Evolutionary conservation across 805 yeast genomes (phyloP), one percentile per base, ranked within the genome.

Genomic region (Debaryomyces castellii): DNA sequence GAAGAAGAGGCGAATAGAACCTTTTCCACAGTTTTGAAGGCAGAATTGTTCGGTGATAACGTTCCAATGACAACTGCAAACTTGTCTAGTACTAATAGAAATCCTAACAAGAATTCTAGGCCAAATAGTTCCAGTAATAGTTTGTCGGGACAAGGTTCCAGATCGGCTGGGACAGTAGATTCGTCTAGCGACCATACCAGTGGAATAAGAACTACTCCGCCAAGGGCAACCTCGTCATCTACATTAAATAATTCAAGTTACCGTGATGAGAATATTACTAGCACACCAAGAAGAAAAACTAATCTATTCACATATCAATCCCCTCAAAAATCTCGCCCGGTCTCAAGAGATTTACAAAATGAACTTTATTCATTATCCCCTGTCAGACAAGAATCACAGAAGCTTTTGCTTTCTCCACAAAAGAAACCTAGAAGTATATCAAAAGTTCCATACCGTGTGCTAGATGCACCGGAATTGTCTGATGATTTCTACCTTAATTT

Each of bases 401-500:
- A 81, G 54, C 66, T 91, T 21, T 71, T 94, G 37, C 67, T 91
- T 41, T 84, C 92, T 1, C 97, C 97, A 0, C 84, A 86, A 46
- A 89, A 85, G 64, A 85, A 82, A 57, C 81, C 86, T 1, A 70
- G 99, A 38, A 77, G 80, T 24, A 87, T 94, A 17, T 76, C 94
- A 3, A 88, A 87, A 58, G 88, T 90, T 1, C 98, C 99, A 0
- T 90, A 86, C 59, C 76, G 96, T 45, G 97, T 92, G 4, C 76
- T 92, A 37, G 99, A 92, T 67, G 99, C 99, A 0, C 99, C 98
- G 0, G 96, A 89, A 40, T 71, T 94, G 18, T 89, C 89, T 5
- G 98, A 94, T 62, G 98, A 92, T 62, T 92, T 91, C 60, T 92
- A 92, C 62, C 75, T 90, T 41, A 94, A 94, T 57, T 73, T 94